Base-by-base conservation (phyloP, 139 green algal species). In the Nannochloris sp. region DNA sequence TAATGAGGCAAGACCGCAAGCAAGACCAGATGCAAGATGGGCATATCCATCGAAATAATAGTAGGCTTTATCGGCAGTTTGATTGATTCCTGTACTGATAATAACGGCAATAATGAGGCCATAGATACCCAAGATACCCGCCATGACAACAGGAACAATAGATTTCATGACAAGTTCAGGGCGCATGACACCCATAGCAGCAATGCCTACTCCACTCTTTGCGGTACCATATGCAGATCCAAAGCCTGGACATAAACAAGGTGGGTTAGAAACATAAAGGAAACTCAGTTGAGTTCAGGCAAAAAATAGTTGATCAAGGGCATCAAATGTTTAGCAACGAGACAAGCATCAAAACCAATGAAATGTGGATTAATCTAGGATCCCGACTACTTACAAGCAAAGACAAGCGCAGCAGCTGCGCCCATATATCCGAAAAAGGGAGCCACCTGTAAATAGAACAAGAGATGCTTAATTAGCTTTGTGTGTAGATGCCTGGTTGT, bases 151-250 rank as follows among this genome's bases (percentile, higher is more conserved):
- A 24, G 95, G 94, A 10, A 99, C 85, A 64, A 99, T 98, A 56
- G 88, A 97, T 86, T 99, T 99, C 94, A 99, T 99, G 31, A 99
- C 95, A 66, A 99, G 84, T 80, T 99, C 95, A 5, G 95, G 95
- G 31, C 95, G 80, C 91, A 99, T 96, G 10, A 99, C 95, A 69
- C 95, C 95, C 95, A 99, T 99, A 47, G 90, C 94, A 0, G 95
- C 94, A 65, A 99, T 96, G 31, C 95, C 95, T 2, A 99, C 95
- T 25, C 95, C 95, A 12, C 81, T 89, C 84, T 99, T 99, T 39
- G 94, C 94, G 4, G 94, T 99, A 30, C 94, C 94, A 76, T 99
- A 99, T 7, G 94, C 94, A 4, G 94, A 88, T 24, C 94, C 94
- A 79, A 98, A 95, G 81, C 88, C 88, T 96, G 84, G 36, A 57